A percentile compares a stretch with the other conserved stretches of the same genome.
These are phyloP conservation scores for Pichia norvegensis DNA, from an alignment of 1,139 yeast species.

Conservation along the genomic window DNA sequence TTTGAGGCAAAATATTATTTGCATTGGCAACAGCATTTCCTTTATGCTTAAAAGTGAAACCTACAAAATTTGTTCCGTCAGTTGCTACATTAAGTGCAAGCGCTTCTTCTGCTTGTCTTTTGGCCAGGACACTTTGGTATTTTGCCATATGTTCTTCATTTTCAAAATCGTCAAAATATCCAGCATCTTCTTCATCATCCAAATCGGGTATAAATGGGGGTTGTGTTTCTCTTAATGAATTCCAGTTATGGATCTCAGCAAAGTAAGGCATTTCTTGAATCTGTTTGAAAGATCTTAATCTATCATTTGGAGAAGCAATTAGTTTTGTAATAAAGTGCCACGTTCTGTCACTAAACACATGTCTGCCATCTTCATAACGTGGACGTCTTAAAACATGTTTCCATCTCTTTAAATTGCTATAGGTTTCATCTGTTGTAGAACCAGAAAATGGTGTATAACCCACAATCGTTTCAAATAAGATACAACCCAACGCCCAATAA, in stretches of 20 bases:
- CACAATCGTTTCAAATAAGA: slow-evolving; percentile 82
- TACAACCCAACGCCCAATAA: slow-evolving; percentile 98
- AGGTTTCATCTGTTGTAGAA: slow-evolving; percentile 87
- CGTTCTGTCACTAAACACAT: slow-evolving; percentile 91
- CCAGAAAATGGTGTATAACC: slow-evolving; percentile 98
- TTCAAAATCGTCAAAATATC: slow-evolving; percentile 95
- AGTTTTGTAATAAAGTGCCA: slow-evolving; percentile 81
- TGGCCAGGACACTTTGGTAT: slow-evolving; percentile 72
- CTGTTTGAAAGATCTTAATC: slow-evolving; percentile 74
- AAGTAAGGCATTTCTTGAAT: slow-evolving; percentile 77
- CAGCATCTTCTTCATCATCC: slow-evolving; percentile 96
- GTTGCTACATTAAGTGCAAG: slow-evolving; percentile 50
- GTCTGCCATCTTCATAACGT: slow-evolving; percentile 82
- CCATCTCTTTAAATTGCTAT: slow-evolving; percentile 91
- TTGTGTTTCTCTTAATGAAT: slow-evolving; percentile 51
- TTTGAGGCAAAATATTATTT: slow-evolving; percentile 26
- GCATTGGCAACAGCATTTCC: slow-evolving; percentile 51
- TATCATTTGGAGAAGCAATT: slow-evolving; percentile 69
- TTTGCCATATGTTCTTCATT: slow-evolving; percentile 97
- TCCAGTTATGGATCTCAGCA: slow-evolving; percentile 68
- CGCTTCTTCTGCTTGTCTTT: slow-evolving; percentile 47
- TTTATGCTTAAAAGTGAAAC: slow-evolving; percentile 92
- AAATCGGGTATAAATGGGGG: slow-evolving; percentile 97
- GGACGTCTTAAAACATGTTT: slow-evolving; percentile 83
- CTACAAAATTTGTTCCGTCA: slow-evolving; percentile 70